phyloP scores from a whole-genome alignment of 2,329 filamentous ascomycete genomes.

The Fusarium pseudonygamai region DNA sequence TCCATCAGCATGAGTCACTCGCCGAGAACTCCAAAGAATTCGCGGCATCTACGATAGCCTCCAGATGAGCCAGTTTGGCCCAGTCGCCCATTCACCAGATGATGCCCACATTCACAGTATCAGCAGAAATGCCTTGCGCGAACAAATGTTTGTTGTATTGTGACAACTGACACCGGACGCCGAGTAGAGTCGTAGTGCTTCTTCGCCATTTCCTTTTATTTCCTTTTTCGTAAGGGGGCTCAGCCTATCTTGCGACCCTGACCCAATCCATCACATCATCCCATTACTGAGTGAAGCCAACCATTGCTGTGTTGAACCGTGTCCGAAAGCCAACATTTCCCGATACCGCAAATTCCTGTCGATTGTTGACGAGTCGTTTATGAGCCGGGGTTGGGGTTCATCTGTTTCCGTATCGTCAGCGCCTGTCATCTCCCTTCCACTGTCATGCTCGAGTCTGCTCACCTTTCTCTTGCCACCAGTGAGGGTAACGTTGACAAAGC shows the following conservation, averaged over 20 bases:
- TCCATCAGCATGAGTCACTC: conserved; percentile 38
- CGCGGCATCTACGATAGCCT: conserved; percentile 9
- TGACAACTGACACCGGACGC: conserved; percentile 55
- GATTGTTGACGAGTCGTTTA: conserved; percentile 54
- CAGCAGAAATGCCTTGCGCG: conserved; percentile 27
- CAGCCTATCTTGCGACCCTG: conserved; percentile 49
- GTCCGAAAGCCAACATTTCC: conserved; percentile 45
- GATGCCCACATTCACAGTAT: conserved; percentile 24
- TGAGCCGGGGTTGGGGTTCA: conserved; percentile 86
- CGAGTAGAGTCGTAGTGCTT: conserved; percentile 51
- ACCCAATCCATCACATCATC: conserved; percentile 51
- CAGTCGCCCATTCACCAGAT: not conserved
- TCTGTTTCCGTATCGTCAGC: conserved; percentile 63
- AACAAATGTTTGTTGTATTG: conserved; percentile 52
- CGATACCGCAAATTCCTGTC: conserved; percentile 42
- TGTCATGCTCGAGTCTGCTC: conserved; percentile 44
- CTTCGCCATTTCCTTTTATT: conserved; percentile 46
- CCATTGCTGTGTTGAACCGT: conserved; percentile 44
- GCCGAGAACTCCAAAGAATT: conserved; percentile 7
- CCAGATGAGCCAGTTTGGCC: not conserved
- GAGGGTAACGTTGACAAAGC: conserved; percentile 98
- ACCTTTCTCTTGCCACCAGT: conserved; percentile 99
- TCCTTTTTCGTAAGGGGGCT: conserved; percentile 43
- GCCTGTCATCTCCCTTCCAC: not conserved
- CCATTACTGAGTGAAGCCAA: conserved; percentile 46